These are phyloP conservation scores for Novakomyces olei DNA, from an alignment of 805 yeast species.

Conservation along the genomic window DNA sequence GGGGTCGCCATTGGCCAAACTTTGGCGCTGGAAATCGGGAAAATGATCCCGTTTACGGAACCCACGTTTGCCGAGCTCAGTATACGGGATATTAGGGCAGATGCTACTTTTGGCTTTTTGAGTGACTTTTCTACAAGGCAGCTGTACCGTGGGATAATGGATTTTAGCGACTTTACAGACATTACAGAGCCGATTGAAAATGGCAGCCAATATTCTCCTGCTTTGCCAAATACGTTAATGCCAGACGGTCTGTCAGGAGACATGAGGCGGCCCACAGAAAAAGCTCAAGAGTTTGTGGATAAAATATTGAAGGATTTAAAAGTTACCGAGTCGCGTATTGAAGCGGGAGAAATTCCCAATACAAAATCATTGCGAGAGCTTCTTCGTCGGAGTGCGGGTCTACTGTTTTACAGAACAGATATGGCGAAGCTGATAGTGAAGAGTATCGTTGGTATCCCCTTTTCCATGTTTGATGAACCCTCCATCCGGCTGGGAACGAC, in stretches of 20 bases:
- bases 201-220: background rate
- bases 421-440: constrained; percentile 14
- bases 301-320: background rate
- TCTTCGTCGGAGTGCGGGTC: too few species aligned
- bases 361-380: too few species aligned
- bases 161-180: constrained; percentile 9
- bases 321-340: background rate
- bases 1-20: constrained; percentile 59
- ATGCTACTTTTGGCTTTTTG: constrained; percentile 46
- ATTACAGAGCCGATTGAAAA: constrained; percentile 11
- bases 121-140: constrained; percentile 55
- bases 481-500: constrained; percentile 43
- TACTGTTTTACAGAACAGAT: constrained; percentile 13
- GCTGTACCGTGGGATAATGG: constrained; percentile 8
- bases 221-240: too few species aligned
- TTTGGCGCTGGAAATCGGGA: constrained; percentile 78
- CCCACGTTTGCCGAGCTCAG: constrained; percentile 27
- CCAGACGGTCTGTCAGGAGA: background rate
- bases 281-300: background rate
- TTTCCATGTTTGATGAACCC: constrained; percentile 35
- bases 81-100: constrained; percentile 19
- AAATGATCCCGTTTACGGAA: constrained; percentile 42
- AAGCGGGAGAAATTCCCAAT: background rate
- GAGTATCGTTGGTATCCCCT: constrained; percentile 31
- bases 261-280: background rate